Evolutionary conservation across 2,329 filamentous ascomycete genomes (phyloP).

Genomic region (Aspergillus brunneoviolaceus): DNA sequence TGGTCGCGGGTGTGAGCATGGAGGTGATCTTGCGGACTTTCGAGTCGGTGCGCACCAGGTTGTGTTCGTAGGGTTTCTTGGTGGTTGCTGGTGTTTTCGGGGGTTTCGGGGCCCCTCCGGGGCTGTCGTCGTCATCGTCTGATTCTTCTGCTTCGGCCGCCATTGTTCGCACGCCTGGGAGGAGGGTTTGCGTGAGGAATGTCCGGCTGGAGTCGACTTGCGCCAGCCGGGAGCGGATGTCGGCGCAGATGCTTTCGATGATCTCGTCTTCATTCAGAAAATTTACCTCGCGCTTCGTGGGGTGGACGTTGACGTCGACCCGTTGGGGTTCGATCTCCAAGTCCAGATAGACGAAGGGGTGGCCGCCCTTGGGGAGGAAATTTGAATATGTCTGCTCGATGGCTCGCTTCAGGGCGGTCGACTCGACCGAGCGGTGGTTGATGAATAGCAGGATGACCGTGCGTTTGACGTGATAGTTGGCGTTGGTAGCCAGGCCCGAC

Average conservation of each 20-base stretch:
- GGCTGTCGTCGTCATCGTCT: conserved; percentile 27
- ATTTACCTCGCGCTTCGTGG: conserved; percentile 94
- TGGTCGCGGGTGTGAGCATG: conserved; percentile 71
- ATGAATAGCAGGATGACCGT: conserved; percentile 89
- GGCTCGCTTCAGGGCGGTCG: conserved; percentile 79
- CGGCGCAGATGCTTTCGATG: conserved; percentile 77
- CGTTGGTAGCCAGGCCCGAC: conserved; percentile 80
- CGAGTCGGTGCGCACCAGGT: conserved; percentile 84
- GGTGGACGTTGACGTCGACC: conserved; percentile 96
- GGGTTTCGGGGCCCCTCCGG: conserved; percentile 33
- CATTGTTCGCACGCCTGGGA: conserved; percentile 63
- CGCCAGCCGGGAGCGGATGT: conserved; percentile 74
- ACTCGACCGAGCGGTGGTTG: conserved; percentile 93
- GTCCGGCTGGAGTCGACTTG: conserved; percentile 91
- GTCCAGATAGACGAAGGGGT: conserved; percentile 90
- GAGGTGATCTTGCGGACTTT: conserved; percentile 91
- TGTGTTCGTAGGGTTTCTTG: conserved; percentile 74
- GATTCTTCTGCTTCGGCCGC: conserved; percentile 27
- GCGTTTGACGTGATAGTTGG: conserved; percentile 91
- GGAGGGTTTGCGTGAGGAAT: conserved; percentile 88
- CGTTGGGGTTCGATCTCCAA: conserved; percentile 88
- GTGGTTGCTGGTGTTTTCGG: conserved; percentile 37
- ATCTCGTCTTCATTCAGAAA: conserved; percentile 98
- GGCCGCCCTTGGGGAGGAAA: conserved; percentile 89
- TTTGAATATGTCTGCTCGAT: conserved; percentile 84